These are phyloP conservation scores for Colletotrichum sidae DNA, from an alignment of 2,329 filamentous ascomycete genomes.

Conservation along the genomic window DNA sequence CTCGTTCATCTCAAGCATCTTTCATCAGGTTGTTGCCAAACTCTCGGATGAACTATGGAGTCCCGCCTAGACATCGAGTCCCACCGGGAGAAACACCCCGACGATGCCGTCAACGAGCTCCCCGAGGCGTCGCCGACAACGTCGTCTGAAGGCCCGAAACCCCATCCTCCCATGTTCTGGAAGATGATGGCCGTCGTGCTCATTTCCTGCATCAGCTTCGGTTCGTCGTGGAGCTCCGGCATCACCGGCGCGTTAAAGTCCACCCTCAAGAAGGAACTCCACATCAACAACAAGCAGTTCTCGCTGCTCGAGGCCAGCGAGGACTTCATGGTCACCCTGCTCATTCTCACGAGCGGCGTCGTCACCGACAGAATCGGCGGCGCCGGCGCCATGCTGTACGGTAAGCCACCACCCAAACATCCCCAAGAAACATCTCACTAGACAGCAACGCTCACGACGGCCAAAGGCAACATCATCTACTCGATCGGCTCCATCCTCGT, in stretches of 20 bases:
- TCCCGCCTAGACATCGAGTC: slow-evolving; percentile 28
- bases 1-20: no score
- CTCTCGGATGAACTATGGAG: slow-evolving; percentile 13
- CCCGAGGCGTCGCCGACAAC: slow-evolving; percentile 11
- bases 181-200: slow-evolving; percentile 55
- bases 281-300: slow-evolving; percentile 71
- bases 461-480: slow-evolving; percentile 69
- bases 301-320: slow-evolving; percentile 69
- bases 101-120: slow-evolving; percentile 26
- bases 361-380: slow-evolving; percentile 70
- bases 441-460: slow-evolving; percentile 2
- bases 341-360: slow-evolving; percentile 66
- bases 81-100: slow-evolving; percentile 21
- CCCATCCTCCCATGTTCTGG: slow-evolving; percentile 30
- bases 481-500: slow-evolving; percentile 69
- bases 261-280: slow-evolving; percentile 69
- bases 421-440: background rate
- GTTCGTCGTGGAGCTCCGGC: slow-evolving; percentile 69
- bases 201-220: slow-evolving; percentile 68
- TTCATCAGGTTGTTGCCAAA: slow-evolving; percentile 1
- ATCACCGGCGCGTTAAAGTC: slow-evolving; percentile 71
- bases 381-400: slow-evolving; percentile 52
- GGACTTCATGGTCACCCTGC: slow-evolving; percentile 70
- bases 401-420: background rate
- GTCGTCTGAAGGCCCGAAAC: slow-evolving; percentile 6